These are phyloP conservation scores for Hypoxylon sp. DNA, from an alignment of 2,329 filamentous ascomycete genomes.

Conservation along the genomic window DNA sequence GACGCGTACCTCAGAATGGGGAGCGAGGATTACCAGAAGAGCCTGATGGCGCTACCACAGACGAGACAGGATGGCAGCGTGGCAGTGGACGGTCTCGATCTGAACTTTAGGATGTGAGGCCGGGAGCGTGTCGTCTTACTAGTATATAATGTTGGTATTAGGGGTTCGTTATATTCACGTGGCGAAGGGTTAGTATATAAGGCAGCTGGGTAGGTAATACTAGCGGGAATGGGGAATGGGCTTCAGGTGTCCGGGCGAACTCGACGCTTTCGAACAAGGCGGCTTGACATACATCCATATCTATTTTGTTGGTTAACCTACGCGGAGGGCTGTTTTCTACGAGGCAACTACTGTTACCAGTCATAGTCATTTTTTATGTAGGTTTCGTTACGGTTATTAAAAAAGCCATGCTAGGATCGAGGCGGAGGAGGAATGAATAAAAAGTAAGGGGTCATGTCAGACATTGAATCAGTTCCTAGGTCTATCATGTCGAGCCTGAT, in stretches of 20 bases:
- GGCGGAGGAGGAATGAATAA: slow-evolving; percentile 2
- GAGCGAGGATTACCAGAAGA: slow-evolving; percentile 49
- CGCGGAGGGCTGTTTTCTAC: slow-evolving; percentile 1
- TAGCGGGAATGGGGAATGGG: too few species aligned
- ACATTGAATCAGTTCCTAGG: not conserved
- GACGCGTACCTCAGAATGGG: slow-evolving; percentile 56
- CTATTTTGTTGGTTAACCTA: slow-evolving; percentile 14
- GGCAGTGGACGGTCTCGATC: slow-evolving; percentile 37
- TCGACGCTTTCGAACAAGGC: slow-evolving; percentile 10
- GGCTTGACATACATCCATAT: slow-evolving; percentile 4
- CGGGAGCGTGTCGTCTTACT: too few species aligned
- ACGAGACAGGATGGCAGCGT: slow-evolving; percentile 40
- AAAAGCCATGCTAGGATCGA: not conserved
- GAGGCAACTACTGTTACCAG: slow-evolving; percentile 6
- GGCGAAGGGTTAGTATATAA: slow-evolving; percentile 11
- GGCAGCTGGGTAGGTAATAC: too few species aligned
- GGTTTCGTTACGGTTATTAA: slow-evolving; percentile 3
- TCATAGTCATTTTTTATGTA: slow-evolving; percentile 27
- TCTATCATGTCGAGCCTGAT: not conserved
- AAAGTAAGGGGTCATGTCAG: not conserved
- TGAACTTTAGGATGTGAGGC: slow-evolving; percentile 37
- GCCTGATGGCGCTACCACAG: slow-evolving; percentile 36
- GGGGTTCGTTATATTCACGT: slow-evolving; percentile 18
- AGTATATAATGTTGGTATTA: slow-evolving; percentile 25
- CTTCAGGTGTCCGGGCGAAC: slow-evolving; percentile 22